Evolutionary conservation across 2,329 filamentous ascomycete genomes (phyloP).

Genomic region (Fusarium sambucinum): DNA sequence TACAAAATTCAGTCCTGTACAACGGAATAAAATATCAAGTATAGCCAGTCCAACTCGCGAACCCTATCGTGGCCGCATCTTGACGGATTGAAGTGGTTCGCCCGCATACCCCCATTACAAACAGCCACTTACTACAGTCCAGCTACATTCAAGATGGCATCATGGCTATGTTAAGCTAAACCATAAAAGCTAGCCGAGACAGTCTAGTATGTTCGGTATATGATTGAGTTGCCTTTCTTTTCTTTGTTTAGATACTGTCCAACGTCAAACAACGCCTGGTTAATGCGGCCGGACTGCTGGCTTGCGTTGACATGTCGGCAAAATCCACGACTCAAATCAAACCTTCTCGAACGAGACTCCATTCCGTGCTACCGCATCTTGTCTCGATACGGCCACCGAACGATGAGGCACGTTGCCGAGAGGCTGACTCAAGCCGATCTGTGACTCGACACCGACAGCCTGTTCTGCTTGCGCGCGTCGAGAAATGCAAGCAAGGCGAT

Average conservation of each 20-base stretch:
- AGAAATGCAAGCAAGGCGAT: slow-evolving; percentile 22
- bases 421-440: slow-evolving; percentile 13
- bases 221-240: background rate
- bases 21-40: background rate
- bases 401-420: slow-evolving; percentile 24
- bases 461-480: slow-evolving; percentile 10
- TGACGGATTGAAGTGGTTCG: slow-evolving; percentile 27
- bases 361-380: slow-evolving; percentile 13
- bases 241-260: slow-evolving; percentile 2
- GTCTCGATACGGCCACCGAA: slow-evolving; percentile 24
- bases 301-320: slow-evolving; percentile 16
- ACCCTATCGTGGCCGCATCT: slow-evolving; percentile 2
- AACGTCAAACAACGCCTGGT: slow-evolving; percentile 12
- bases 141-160: slow-evolving; percentile 6
- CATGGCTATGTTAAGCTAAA: background rate
- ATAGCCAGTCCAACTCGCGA: slow-evolving; percentile 11
- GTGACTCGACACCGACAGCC: slow-evolving; percentile 6
- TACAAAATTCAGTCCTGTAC: slow-evolving; percentile 10
- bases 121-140: slow-evolving; percentile 8
- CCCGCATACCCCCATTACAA: slow-evolving; percentile 11
- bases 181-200: slow-evolving; percentile 4
- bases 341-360: slow-evolving; percentile 8
- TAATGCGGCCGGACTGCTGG: slow-evolving; percentile 22
- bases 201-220: background rate
- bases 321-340: background rate